Evolutionary conservation across 371 early-diverging fungal species (phyloP), one percentile per base, ranked within the genome.

Genomic region (Funneliformis caledonium): DNA sequence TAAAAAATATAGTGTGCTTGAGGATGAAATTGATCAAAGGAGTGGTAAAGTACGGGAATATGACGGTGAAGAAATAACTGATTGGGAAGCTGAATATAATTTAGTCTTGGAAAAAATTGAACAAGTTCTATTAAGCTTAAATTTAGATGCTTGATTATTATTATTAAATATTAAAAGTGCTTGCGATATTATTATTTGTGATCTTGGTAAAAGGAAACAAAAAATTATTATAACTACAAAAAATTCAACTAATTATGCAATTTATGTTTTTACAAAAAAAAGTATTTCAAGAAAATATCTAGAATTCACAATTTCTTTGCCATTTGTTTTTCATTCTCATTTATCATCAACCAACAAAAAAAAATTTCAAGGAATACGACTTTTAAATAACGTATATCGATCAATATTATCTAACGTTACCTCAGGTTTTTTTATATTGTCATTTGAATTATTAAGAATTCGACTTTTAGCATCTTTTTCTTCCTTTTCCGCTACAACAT

Each of bases 361-460:
- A 33, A 43, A 43, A 45, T 69, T 5, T 77, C 26, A 97, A 33
- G 95, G 96, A 73, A 97, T 96, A 12, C 96, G 89, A 82, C 95
- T 95, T 85, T 94, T 96, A 76, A 96, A 95, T 88, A 97, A 90
- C 45, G 94, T 91, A 86, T 94, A 97, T 33, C 98, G 89, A 83
- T 96, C 96, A 64, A 97, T 93, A 45, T 91, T 93, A 74, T 96
- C 96, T 78, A 97, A 87, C 6, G 92, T 92, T 80, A 89, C 87
- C 76, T 90, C 56, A 6, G 68, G 80, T 31, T 52, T 59, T 43
- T 60, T 70, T 80, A 87, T 69, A 74, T 85, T 85, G 76, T 88
- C 89, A 33, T 83, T 83, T 16, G 85, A 83, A 60, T 88, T 85
- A 70, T 85, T 82, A 50, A 88, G 76, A 75, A 87, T 84, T 14